These are phyloP conservation scores for Luffa acutangula DNA, from an alignment of 306 rosid species.

Conservation along the genomic window DNA sequence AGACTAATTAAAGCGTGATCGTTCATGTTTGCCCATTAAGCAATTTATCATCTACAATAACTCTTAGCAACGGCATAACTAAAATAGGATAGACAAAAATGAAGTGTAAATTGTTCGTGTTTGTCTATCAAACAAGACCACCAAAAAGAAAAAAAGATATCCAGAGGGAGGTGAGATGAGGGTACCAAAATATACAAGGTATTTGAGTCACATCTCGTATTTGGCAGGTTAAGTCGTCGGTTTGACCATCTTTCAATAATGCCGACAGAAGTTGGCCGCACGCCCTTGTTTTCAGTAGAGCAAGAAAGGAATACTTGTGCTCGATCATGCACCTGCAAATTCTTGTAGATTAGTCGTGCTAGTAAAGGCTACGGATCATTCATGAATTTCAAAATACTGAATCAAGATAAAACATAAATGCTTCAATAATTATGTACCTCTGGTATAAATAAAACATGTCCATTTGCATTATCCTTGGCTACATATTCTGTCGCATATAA, in stretches of 20 bases:
- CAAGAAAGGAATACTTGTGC: slow-evolving; percentile 80
- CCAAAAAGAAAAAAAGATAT: background rate
- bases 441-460: slow-evolving; percentile 45
- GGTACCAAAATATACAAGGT: slow-evolving; percentile 62
- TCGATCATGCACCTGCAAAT: slow-evolving; percentile 80
- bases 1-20: background rate
- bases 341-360: background rate
- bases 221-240: slow-evolving; percentile 49
- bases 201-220: slow-evolving; percentile 37
- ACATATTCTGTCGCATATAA: slow-evolving; percentile 49
- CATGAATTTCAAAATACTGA: background rate
- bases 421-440: slow-evolving; percentile 26
- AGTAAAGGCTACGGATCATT: background rate
- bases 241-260: slow-evolving; percentile 64
- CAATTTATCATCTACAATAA: background rate
- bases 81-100: background rate
- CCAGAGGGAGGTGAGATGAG: background rate
- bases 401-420: background rate
- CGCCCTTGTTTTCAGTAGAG: slow-evolving; percentile 31
- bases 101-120: background rate
- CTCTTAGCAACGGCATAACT: background rate
- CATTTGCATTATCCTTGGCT: slow-evolving; percentile 29
- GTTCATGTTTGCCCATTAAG: background rate
- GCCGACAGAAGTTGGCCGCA: slow-evolving; percentile 58
- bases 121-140: background rate